Percentiles rank a stretch among this genome's conserved stretches.
These are phyloP conservation scores for Puccinia triticina DNA, from an alignment of 1,284 basidiomycete species.

Conservation along the genomic window DNA sequence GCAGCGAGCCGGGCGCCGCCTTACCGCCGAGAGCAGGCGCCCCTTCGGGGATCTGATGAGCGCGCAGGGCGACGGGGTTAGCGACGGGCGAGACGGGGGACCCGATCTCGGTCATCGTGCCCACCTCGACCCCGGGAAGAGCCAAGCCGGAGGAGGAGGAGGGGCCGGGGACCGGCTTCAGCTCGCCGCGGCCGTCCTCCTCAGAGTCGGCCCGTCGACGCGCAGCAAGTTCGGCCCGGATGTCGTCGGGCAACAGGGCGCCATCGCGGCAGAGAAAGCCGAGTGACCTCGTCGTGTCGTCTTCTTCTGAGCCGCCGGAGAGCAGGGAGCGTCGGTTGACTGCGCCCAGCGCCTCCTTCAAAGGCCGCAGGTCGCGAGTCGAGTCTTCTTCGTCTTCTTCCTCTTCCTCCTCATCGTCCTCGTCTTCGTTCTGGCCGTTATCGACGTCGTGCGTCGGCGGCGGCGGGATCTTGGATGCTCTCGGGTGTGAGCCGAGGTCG, in stretches of 20 bases:
- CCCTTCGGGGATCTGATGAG: too few species aligned
- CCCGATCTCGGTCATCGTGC: constrained; percentile 22
- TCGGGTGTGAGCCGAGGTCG: constrained; percentile 1
- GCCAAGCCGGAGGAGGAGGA: too few species aligned
- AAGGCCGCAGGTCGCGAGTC: constrained; percentile 29
- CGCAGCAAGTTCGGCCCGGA: constrained; percentile 10
- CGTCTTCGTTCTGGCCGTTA: too few species aligned
- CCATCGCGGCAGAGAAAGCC: background rate
- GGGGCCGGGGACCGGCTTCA: too few species aligned
- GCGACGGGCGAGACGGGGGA: too few species aligned
- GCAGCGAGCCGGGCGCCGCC: too few species aligned
- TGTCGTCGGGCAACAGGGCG: constrained; percentile 22
- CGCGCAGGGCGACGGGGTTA: too few species aligned
- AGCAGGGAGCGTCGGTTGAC: constrained; percentile 4
- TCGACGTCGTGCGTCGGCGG: constrained; percentile 19
- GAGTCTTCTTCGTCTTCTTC: constrained; percentile 21
- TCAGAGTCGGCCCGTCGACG: background rate
- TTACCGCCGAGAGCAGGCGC: too few species aligned
- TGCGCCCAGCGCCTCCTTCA: constrained; percentile 38
- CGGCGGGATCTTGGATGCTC: background rate
- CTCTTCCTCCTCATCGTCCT: constrained; percentile 1
- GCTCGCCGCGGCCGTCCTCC: background rate
- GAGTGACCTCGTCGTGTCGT: constrained; percentile 13
- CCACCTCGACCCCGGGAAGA: constrained; percentile 3
- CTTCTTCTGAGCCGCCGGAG: background rate